phyloP scores from a whole-genome alignment of 2,329 filamentous ascomycete genomes.

The Elsinoe ampelina region DNA sequence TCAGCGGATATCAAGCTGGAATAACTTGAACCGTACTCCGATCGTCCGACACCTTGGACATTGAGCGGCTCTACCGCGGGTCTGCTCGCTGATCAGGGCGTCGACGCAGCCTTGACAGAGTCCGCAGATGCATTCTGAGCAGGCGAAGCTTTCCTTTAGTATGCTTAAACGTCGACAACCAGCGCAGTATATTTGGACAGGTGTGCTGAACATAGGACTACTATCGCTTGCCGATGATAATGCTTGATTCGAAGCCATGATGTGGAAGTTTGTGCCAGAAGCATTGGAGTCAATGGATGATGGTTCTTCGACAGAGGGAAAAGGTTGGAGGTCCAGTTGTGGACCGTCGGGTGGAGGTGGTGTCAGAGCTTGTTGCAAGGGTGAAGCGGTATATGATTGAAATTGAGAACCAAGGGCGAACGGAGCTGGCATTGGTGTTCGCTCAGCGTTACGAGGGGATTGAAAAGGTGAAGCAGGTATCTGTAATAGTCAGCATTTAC shows the following conservation, averaged over 20 bases:
- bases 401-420: conserved; percentile 42
- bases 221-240: conserved; percentile 41
- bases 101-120: conserved; percentile 84
- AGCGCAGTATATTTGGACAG: conserved; percentile 83
- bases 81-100: conserved; percentile 65
- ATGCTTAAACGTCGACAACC: conserved; percentile 70
- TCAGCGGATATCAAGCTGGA: conserved; percentile 71
- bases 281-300: conserved; percentile 58
- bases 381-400: conserved; percentile 74
- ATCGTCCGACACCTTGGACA: conserved; percentile 65
- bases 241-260: conserved; percentile 38
- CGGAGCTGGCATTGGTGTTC: conserved; percentile 52
- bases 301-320: conserved; percentile 69
- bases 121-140: conserved; percentile 92
- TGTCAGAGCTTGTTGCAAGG: conserved; percentile 80
- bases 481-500: conserved; percentile 21
- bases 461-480: conserved; percentile 42
- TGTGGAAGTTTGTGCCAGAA: conserved; percentile 60
- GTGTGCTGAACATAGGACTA: conserved; percentile 43
- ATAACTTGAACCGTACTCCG: conserved; percentile 72
- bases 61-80: conserved; percentile 55
- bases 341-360: conserved; percentile 49
- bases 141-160: conserved; percentile 79
- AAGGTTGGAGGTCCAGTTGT: conserved; percentile 51
- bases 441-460: conserved; percentile 43